Evolutionary conservation across 768 basidiomycete genomes (phyloP).

Genomic region (Pisolithus sp.): DNA sequence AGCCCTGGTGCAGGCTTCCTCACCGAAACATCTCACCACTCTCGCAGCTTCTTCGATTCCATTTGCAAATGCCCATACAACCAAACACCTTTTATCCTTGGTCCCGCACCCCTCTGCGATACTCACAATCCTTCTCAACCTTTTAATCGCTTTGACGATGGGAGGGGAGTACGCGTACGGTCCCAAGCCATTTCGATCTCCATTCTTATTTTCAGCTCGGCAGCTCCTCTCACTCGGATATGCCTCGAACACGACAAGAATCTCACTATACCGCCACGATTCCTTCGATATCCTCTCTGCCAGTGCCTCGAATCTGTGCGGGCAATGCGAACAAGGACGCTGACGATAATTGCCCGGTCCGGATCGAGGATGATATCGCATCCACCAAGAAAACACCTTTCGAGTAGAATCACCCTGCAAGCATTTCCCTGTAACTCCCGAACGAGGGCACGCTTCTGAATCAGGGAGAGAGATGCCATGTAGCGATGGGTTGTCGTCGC

Average conservation of each 20-base stretch:
- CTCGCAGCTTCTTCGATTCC: slow-evolving; percentile 51
- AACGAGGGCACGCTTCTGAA: slow-evolving; percentile 63
- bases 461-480: slow-evolving; percentile 58
- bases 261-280: slow-evolving; percentile 55
- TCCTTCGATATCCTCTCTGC: slow-evolving; percentile 39
- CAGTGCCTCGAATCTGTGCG: slow-evolving; percentile 39
- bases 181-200: slow-evolving; percentile 1
- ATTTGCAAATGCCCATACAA: slow-evolving; percentile 60
- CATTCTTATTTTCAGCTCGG: slow-evolving; percentile 7
- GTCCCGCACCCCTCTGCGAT: slow-evolving; percentile 56
- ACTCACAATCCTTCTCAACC: slow-evolving; percentile 53
- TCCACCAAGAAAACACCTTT: slow-evolving; percentile 54
- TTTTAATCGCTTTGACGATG: slow-evolving; percentile 63
- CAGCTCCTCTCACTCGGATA: slow-evolving; percentile 45
- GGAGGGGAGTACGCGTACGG: slow-evolving; percentile 56
- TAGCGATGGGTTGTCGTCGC: slow-evolving; percentile 50
- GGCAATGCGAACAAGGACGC: slow-evolving; percentile 43
- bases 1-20: slow-evolving; percentile 45
- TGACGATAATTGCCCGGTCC: slow-evolving; percentile 49
- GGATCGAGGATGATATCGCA: slow-evolving; percentile 66
- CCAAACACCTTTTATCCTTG: slow-evolving; percentile 36
- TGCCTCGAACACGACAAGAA: slow-evolving; percentile 63
- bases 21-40: slow-evolving; percentile 51
- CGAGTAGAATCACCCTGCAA: slow-evolving; percentile 52
- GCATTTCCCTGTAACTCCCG: slow-evolving; percentile 39